Evolutionary conservation across 2,329 filamentous ascomycete species (phyloP).

Genomic region (Epichloe scottii): DNA sequence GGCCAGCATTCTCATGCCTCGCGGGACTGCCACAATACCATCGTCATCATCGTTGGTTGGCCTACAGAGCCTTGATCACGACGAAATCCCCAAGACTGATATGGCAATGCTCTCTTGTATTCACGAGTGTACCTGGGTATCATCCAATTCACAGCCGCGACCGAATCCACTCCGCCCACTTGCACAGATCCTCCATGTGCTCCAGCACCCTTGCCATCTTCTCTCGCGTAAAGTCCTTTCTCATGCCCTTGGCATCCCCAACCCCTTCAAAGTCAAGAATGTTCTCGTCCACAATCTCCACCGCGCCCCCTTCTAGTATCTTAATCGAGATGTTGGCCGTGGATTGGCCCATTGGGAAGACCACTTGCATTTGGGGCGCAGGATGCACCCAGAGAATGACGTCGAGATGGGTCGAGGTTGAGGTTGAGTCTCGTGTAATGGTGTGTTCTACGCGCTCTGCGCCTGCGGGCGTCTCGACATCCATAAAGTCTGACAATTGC

Average conservation of each 20-base stretch:
- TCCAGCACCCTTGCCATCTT: slow-evolving; percentile 34
- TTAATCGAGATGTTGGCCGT: slow-evolving; percentile 44
- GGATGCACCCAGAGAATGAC: slow-evolving; percentile 40
- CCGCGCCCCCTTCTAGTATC: slow-evolving; percentile 45
- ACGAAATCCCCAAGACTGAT: too few relatives aligned
- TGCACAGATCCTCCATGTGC: slow-evolving; percentile 37
- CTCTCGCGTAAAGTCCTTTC: slow-evolving; percentile 25
- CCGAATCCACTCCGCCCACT: slow-evolving; percentile 42
- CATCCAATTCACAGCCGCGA: slow-evolving; percentile 17
- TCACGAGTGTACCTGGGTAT: not conserved
- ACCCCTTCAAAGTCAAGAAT: slow-evolving; percentile 15
- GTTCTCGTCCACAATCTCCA: slow-evolving; percentile 48
- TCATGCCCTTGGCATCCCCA: slow-evolving; percentile 16
- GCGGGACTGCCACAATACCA: too few relatives aligned
- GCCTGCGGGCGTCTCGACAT: not conserved
- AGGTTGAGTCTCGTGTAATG: not conserved
- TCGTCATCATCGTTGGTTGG: too few relatives aligned
- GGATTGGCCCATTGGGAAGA: slow-evolving; percentile 37
- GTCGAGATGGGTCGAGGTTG: slow-evolving; percentile 27
- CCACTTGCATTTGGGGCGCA: slow-evolving; percentile 35
- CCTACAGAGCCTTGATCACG: too few relatives aligned
- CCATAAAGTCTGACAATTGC: slow-evolving; percentile 22
- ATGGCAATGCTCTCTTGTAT: too few relatives aligned
- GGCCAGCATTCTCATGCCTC: too few relatives aligned
- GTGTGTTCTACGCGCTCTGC: not conserved